Evolutionary conservation across 2,329 filamentous ascomycete species (phyloP).

Genomic region (Penicillium sp.): DNA sequence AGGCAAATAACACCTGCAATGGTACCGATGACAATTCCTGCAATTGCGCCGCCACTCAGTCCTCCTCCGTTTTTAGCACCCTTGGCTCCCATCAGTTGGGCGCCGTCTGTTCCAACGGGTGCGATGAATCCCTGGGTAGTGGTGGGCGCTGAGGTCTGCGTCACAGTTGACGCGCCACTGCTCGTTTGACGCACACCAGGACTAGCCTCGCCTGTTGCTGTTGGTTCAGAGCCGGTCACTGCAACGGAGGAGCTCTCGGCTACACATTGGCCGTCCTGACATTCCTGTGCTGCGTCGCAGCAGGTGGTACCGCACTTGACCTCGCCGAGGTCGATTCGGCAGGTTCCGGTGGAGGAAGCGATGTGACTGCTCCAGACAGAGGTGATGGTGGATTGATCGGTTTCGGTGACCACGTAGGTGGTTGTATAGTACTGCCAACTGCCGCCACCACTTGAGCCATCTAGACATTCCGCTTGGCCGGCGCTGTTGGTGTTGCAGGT

Average conservation of each 20-base stretch:
- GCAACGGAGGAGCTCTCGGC: slow-evolving; percentile 40
- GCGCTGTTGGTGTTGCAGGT: slow-evolving; percentile 49
- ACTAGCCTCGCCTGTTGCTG: slow-evolving; percentile 23
- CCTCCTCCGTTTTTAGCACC: slow-evolving; percentile 31
- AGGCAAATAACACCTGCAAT: slow-evolving; percentile 45
- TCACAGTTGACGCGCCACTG: slow-evolving; percentile 41
- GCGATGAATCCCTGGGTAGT: slow-evolving; percentile 45
- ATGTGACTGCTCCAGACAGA: slow-evolving; percentile 49
- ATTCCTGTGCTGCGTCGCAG: slow-evolving; percentile 44
- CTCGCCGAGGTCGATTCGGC: slow-evolving; percentile 46
- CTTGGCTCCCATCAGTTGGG: slow-evolving; percentile 33
- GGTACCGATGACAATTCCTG: slow-evolving; percentile 49
- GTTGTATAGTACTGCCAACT: slow-evolving; percentile 55
- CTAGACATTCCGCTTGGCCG: slow-evolving; percentile 48
- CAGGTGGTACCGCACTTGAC: slow-evolving; percentile 43
- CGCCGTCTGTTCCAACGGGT: slow-evolving; percentile 43
- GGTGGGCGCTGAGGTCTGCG: slow-evolving; percentile 38
- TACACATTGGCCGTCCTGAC: slow-evolving; percentile 40
- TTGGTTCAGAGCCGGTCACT: slow-evolving; percentile 31
- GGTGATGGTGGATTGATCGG: slow-evolving; percentile 51
- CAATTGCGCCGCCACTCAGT: slow-evolving; percentile 49
- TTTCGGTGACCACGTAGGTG: slow-evolving; percentile 51
- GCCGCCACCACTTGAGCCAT: slow-evolving; percentile 12
- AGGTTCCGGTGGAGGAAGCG: slow-evolving; percentile 34
- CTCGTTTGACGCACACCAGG: slow-evolving; percentile 45